A percentile compares a stretch with the other conserved stretches of the same genome.
Evolutionary conservation across 2,329 filamentous ascomycete species (phyloP).

Genomic region (Pseudopyricularia javanii): DNA sequence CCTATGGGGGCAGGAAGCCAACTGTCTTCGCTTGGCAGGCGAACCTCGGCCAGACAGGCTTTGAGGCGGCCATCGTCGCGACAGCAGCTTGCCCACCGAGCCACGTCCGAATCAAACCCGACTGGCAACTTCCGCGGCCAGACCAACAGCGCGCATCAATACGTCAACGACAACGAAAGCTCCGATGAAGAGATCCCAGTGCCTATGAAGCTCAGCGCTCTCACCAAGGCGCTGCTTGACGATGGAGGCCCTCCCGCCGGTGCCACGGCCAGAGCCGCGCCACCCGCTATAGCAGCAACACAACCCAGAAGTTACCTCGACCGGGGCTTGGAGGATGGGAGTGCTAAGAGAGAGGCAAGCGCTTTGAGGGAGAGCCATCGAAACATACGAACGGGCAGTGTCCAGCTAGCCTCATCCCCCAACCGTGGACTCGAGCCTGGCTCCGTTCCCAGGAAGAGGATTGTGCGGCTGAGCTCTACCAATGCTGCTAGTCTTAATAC

Average conservation of each 20-base stretch:
- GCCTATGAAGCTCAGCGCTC: slow-evolving; percentile 85
- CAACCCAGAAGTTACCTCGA: slow-evolving; percentile 38
- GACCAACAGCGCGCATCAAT: slow-evolving; percentile 24
- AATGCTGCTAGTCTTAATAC: slow-evolving; percentile 13
- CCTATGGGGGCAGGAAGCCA: slow-evolving; percentile 34
- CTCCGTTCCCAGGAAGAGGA: slow-evolving; percentile 38
- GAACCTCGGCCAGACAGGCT: slow-evolving; percentile 44
- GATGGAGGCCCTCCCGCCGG: slow-evolving; percentile 33
- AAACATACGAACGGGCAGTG: slow-evolving; percentile 34
- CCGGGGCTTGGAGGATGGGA: slow-evolving; percentile 26
- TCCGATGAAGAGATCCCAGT: slow-evolving; percentile 89
- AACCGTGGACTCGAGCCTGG: slow-evolving; percentile 34
- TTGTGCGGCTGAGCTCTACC: slow-evolving; percentile 38
- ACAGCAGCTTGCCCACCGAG: slow-evolving; percentile 23
- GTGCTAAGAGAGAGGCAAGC: slow-evolving; percentile 8
- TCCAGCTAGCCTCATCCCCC: slow-evolving; percentile 30
- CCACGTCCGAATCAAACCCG: slow-evolving; percentile 28
- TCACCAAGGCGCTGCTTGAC: slow-evolving; percentile 74
- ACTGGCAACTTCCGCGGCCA: neutral
- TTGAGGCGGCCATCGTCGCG: slow-evolving; percentile 37
- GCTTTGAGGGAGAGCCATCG: slow-evolving; percentile 19
- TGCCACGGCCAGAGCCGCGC: slow-evolving; percentile 14
- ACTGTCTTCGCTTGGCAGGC: slow-evolving; percentile 32
- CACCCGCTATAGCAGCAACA: slow-evolving; percentile 27
- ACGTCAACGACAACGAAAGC: slow-evolving; percentile 59